Evolutionary conservation across 1,284 basidiomycete species (phyloP), one percentile per base, ranked within the genome.

Genomic region (Porogramme epimiltina): DNA sequence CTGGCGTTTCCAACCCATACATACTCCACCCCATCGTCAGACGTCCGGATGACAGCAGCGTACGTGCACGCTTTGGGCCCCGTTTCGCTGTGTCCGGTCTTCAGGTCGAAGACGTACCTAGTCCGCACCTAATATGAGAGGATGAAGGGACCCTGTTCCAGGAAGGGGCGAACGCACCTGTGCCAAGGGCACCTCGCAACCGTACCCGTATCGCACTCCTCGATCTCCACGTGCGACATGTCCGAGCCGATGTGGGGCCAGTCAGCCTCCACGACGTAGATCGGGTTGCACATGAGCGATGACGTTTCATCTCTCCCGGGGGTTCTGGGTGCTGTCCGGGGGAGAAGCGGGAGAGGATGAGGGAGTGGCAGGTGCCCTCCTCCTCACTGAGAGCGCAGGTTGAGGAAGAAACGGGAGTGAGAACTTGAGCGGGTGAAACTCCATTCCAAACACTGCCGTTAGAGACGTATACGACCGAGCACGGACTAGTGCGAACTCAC

Each of bases 211-310:
- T 83, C 86, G 51, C 77, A 84, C 53, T 89, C 87, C 62, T 91
- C 87, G 15, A 89, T 86, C 33, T 89, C 86, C 0, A 87, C 89
- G 69, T 91, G 87, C 26, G 87, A 89, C 64, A 93, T 78, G 45
- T 93, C 90, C 4, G 90, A 91, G 2, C 90, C 91, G 3, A 93
- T 78, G 71, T 94, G 92, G 0, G 91, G 91, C 65, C 92, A 93
- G 10, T 80, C 81, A 8, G 89, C 84, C 68, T 93, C 91, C 91
- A 95, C 93, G 40, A 84, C 87, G 65, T 92, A 93, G 9, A 91
- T 73, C 63, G 89, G 60, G 26, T 62, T 53, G 13, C 42, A 61
- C 6, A 56, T 48, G 6, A 55, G 40, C 6, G 54, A 54, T 20
- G 60, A 38, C n/a, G 52, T 51, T 31, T 58, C 22, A 18, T 47